Evolutionary conservation across 345 rosid species (phyloP).

Genomic region (Raphanus sativus): DNA sequence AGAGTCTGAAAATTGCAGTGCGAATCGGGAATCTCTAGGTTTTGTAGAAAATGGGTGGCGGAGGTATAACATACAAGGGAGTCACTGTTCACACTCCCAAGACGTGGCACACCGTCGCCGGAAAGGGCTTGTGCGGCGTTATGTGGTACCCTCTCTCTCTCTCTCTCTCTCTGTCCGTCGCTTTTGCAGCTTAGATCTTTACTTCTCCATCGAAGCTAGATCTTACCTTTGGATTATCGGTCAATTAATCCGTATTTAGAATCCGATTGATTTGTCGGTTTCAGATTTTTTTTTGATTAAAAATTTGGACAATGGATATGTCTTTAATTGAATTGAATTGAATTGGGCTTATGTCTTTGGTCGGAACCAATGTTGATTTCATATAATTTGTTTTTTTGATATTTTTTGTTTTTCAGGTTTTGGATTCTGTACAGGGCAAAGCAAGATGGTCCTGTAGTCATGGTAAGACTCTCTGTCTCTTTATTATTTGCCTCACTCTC

Average conservation of each 20-base stretch:
- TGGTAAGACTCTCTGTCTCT: constrained; percentile 51
- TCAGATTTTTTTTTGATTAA: neutral
- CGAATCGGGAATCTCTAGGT: constrained; percentile 28
- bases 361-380: neutral
- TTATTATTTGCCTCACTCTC: neutral
- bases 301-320: neutral
- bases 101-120: constrained; percentile 85
- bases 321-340: neutral
- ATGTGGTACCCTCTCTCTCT: constrained; percentile 17
- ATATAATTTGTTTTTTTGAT: no score
- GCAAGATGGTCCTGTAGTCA: constrained; percentile 91
- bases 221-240: neutral
- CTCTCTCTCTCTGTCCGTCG: neutral
- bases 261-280: neutral
- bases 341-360: neutral
- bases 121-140: constrained; percentile 61
- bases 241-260: neutral
- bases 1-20: constrained; percentile 33
- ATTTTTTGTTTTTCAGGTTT: constrained; percentile 56
- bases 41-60: constrained; percentile 62
- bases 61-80: constrained; percentile 62
- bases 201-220: neutral
- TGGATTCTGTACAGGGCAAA: constrained; percentile 95
- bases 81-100: constrained; percentile 73
- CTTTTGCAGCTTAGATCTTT: neutral